Evolutionary conservation across 169 alveolate species (phyloP).

Genomic region (Hammondia hammondi): DNA sequence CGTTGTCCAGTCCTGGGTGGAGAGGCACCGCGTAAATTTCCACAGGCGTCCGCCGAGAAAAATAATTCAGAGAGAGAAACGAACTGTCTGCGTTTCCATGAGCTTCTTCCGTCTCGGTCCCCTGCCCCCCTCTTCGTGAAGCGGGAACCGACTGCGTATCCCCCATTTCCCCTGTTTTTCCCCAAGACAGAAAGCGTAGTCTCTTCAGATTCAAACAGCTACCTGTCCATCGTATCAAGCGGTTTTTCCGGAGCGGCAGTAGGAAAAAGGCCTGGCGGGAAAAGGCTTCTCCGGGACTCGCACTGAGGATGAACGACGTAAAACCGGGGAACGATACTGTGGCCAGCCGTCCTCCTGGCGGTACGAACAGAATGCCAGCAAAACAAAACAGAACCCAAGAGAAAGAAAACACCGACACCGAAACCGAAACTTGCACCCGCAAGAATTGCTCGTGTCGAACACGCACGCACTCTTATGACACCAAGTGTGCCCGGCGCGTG

Average conservation of each 20-base stretch:
- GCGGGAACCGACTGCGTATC: background rate
- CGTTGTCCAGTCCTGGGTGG: too few relatives aligned
- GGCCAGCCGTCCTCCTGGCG: too few relatives aligned
- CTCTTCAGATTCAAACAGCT: background rate
- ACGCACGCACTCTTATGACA: too few relatives aligned
- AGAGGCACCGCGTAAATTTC: background rate
- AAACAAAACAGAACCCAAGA: too few relatives aligned
- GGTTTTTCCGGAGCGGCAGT: background rate
- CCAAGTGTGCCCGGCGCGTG: too few relatives aligned
- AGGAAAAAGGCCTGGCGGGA: background rate
- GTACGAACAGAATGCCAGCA: too few relatives aligned
- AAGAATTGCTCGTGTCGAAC: too few relatives aligned
- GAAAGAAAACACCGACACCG: too few relatives aligned
- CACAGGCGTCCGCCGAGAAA: background rate
- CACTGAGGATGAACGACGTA: too few relatives aligned
- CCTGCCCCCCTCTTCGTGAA: background rate
- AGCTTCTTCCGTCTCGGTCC: background rate
- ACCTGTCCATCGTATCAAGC: background rate
- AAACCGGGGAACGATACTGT: too few relatives aligned
- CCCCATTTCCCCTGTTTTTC: background rate
- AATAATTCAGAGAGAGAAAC: background rate
- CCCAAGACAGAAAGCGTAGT: background rate
- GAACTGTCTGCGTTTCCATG: background rate
- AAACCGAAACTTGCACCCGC: too few relatives aligned
- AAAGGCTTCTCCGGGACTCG: background rate